phyloP scores from a whole-genome alignment of 495 filamentous ascomycete genomes.

The Glonium stellatum region DNA sequence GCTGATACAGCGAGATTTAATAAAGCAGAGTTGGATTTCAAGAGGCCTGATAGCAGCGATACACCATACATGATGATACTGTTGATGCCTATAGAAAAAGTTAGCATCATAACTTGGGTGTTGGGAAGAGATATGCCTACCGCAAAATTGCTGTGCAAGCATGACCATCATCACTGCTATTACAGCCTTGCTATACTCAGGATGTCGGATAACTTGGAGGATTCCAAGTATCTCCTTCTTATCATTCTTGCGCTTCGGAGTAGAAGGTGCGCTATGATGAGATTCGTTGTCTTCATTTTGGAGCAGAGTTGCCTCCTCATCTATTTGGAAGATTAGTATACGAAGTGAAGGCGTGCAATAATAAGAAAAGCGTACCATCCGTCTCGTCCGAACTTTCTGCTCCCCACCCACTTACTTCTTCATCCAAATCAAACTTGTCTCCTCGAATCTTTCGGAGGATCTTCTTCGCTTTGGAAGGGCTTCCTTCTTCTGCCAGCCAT shows the following conservation, averaged over 20 bases:
- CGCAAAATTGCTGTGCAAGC: conserved; percentile 76
- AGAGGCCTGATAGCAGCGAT: conserved; percentile 66
- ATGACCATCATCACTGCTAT: conserved; percentile 84
- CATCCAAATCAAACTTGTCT: conserved; percentile 57
- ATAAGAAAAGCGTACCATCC: conserved; percentile 18
- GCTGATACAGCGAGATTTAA: conserved; percentile 79
- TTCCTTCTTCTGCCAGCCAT: conserved; percentile 68
- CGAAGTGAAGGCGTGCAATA: background rate
- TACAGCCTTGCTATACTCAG: conserved; percentile 65
- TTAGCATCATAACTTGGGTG: background rate
- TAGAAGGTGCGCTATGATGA: conserved; percentile 6
- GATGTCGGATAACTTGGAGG: conserved; percentile 54
- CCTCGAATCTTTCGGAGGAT: conserved; percentile 71
- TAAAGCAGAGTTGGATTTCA: conserved; percentile 68
- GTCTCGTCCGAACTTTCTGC: conserved; percentile 18
- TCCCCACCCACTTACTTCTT: conserved; percentile 59
- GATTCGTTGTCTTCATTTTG: conserved; percentile 23
- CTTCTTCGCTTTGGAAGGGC: conserved; percentile 52
- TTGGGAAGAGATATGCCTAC: conserved; percentile 13
- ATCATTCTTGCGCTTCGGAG: conserved; percentile 30
- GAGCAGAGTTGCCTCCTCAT: conserved; percentile 38
- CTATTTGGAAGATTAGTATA: conserved; percentile 7
- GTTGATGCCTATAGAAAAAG: conserved; percentile 68
- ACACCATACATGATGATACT: conserved; percentile 98
- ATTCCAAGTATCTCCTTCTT: conserved; percentile 54